phyloP scores from a whole-genome alignment of 305 asterid genomes.

The Ruellia speciosa region DNA sequence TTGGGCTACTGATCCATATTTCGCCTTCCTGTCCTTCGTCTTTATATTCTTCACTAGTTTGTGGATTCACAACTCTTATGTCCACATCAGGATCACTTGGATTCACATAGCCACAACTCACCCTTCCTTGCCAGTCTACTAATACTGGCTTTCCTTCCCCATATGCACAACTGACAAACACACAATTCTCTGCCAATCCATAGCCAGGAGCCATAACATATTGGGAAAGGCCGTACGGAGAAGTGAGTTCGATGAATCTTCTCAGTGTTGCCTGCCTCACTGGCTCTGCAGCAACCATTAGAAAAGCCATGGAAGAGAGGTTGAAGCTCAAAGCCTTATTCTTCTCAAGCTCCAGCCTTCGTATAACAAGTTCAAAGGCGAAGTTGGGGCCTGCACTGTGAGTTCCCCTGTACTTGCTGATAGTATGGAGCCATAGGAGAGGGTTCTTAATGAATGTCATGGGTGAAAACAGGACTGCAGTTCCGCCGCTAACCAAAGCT shows the following conservation, averaged over 20 bases:
- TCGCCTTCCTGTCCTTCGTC: constrained; percentile 63
- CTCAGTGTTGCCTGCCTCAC: constrained; percentile 61
- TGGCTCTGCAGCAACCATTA: constrained; percentile 85
- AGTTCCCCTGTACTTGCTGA: constrained; percentile 55
- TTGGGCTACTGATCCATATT: constrained; percentile 79
- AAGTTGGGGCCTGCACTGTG: constrained; percentile 89
- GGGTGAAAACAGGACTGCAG: constrained; percentile 59
- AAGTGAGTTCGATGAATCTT: constrained; percentile 50
- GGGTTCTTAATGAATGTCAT: constrained; percentile 81
- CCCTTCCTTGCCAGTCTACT: constrained; percentile 82
- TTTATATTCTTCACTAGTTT: constrained; percentile 36
- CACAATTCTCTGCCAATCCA: constrained; percentile 79
- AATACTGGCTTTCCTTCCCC: constrained; percentile 57
- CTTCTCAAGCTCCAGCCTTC: constrained; percentile 53
- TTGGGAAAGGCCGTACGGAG: constrained; percentile 61
- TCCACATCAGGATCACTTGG: constrained; percentile 41
- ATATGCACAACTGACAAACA: constrained; percentile 66
- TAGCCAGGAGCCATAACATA: constrained; percentile 73
- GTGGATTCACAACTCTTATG: constrained; percentile 53
- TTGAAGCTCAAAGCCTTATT: constrained; percentile 36
- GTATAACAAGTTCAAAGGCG: constrained; percentile 52
- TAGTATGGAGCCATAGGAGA: constrained; percentile 57
- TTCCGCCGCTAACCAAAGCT: constrained; percentile 65
- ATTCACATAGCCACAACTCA: constrained; percentile 53
- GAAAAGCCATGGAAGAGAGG: constrained; percentile 59